Percentiles rank a stretch among this genome's conserved stretches.
Conservation (phyloP, 2,329 filamentous ascomycete genomes). For the Phaeosphaeria sp. region DNA sequence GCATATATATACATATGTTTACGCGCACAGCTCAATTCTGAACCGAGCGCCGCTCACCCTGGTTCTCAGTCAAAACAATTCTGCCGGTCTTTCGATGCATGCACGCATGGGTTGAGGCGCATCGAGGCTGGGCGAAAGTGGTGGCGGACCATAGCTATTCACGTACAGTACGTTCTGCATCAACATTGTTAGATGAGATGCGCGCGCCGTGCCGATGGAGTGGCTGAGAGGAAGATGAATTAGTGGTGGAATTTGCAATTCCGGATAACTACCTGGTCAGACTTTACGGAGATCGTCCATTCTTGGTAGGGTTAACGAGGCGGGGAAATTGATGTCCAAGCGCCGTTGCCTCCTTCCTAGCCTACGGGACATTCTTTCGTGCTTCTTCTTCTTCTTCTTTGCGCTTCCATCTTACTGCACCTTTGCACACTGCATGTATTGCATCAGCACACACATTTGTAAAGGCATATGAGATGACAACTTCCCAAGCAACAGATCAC, state of each 20-base stretch:
- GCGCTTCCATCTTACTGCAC: too few relatives aligned
- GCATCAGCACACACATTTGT: too few relatives aligned
- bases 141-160: not conserved
- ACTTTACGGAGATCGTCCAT: not conserved
- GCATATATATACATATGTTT: conserved; percentile 21
- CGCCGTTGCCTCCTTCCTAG: not conserved
- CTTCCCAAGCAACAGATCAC: too few relatives aligned
- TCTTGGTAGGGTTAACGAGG: not conserved
- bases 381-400: too few relatives aligned
- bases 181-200: not conserved
- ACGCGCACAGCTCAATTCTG: not conserved
- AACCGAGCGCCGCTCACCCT: conserved; percentile 1
- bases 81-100: conserved; percentile 16
- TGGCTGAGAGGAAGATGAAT: not conserved
- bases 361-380: too few relatives aligned
- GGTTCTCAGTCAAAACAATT: conserved; percentile 13
- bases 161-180: not conserved
- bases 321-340: conserved; percentile 5
- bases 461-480: too few relatives aligned
- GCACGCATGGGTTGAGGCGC: conserved; percentile 9
- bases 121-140: not conserved
- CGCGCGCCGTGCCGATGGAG: not conserved
- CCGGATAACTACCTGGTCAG: not conserved
- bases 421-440: too few relatives aligned
- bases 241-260: conserved; percentile 10